Percentiles rank a stretch among this genome's conserved stretches.
Conservation (phyloP, 2,329 filamentous ascomycete genomes). For the Calonectria multiphialidica region DNA sequence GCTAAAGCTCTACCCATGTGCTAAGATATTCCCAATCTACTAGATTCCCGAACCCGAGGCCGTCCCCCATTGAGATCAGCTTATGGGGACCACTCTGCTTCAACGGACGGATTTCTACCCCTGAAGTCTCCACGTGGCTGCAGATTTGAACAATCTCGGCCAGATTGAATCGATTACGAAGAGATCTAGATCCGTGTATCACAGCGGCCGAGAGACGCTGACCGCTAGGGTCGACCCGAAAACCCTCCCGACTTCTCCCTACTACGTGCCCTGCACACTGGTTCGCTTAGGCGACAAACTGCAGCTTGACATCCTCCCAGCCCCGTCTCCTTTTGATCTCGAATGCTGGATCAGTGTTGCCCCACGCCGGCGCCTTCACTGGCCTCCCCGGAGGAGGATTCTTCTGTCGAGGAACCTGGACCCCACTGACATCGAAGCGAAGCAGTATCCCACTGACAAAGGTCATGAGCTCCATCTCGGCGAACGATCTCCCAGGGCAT, state of each 20-base stretch:
- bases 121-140: background rate
- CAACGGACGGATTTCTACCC: background rate
- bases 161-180: background rate
- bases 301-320: conserved; percentile 15
- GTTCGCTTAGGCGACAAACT: background rate
- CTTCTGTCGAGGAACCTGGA: background rate
- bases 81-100: background rate
- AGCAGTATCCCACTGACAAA: conserved; percentile 10
- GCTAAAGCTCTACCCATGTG: background rate
- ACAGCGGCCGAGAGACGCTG: background rate
- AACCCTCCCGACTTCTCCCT: background rate
- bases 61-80: background rate
- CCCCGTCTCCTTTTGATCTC: background rate
- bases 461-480: conserved; percentile 12
- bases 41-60: background rate
- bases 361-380: background rate
- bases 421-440: conserved; percentile 7
- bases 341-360: background rate
- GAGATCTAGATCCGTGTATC: background rate
- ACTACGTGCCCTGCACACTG: background rate
- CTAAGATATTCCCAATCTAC: background rate
- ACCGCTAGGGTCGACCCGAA: background rate
- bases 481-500: conserved; percentile 22
- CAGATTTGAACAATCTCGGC: conserved; percentile 1
- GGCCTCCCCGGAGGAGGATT: conserved; percentile 4